Conservation (phyloP, 768 basidiomycete genomes). For the Lactifluus piperatus region DNA sequence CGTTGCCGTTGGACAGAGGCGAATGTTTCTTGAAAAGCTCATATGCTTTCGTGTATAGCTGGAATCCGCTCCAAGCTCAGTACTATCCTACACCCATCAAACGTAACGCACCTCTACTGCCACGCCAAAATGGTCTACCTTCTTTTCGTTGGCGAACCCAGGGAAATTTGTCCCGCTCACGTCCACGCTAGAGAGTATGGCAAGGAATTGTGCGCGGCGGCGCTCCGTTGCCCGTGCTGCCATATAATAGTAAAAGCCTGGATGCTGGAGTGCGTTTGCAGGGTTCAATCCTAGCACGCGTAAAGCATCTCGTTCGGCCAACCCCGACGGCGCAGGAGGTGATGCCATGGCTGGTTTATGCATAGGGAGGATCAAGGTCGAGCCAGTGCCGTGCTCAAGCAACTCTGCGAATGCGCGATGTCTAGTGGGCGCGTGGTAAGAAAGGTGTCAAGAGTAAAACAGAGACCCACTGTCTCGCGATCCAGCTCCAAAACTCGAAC, state of each 20-base stretch:
- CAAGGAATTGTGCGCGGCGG: conserved; percentile 58
- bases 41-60: conserved; percentile 94
- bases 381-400: conserved; percentile 68
- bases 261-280: conserved; percentile 75
- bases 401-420: conserved; percentile 88
- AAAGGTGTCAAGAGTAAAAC: background rate
- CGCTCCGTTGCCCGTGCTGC: conserved; percentile 81
- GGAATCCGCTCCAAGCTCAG: background rate
- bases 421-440: conserved; percentile 33
- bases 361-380: conserved; percentile 52
- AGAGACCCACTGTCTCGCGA: conserved; percentile 72
- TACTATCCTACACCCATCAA: background rate
- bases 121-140: conserved; percentile 78
- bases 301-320: conserved; percentile 47
- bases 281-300: conserved; percentile 69
- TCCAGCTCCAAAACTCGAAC: conserved; percentile 97
- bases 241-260: conserved; percentile 88
- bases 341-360: conserved; percentile 36
- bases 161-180: conserved; percentile 40
- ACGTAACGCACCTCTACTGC: conserved; percentile 61
- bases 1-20: conserved; percentile 31
- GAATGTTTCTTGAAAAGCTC: conserved; percentile 82
- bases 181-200: conserved; percentile 47
- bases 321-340: conserved; percentile 26
- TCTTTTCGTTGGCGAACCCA: conserved; percentile 83